Conservation (phyloP, 2,329 filamentous ascomycete genomes). For the Fusarium redolens region DNA sequence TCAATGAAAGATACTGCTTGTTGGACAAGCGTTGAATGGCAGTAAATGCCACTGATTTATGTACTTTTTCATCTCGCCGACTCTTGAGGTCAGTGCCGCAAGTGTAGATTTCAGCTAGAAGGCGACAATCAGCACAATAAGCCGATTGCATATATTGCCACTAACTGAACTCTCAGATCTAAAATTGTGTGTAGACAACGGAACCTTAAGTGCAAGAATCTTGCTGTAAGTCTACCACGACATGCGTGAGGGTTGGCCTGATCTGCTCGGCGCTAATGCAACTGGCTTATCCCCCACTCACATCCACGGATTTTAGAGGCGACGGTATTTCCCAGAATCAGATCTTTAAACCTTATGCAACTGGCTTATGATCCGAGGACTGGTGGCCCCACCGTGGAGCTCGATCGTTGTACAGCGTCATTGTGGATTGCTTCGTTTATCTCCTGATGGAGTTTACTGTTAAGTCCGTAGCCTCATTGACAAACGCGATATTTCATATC, state of each 20-base stretch:
- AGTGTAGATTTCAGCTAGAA: accelerated
- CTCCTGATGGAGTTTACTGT: background rate
- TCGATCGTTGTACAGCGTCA: background rate
- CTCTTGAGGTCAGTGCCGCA: accelerated
- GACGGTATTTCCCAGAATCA: background rate
- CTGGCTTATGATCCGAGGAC: background rate
- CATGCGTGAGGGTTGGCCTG: background rate
- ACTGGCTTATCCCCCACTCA: background rate
- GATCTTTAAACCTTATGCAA: background rate
- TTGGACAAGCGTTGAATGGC: accelerated
- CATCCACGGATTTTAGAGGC: background rate
- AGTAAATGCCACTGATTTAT: background rate
- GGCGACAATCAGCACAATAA: background rate
- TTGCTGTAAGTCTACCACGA: no score
- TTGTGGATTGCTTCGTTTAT: background rate
- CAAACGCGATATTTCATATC: background rate
- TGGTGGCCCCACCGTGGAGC: background rate
- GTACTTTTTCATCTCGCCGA: accelerated
- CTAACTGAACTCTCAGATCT: background rate
- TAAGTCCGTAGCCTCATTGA: background rate
- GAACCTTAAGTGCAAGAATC: no score
- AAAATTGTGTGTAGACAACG: no score
- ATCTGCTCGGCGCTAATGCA: background rate
- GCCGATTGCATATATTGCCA: background rate
- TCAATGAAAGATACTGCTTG: background rate